A percentile compares a stretch with the other conserved stretches of the same genome.
These are phyloP conservation scores for Colletotrichum kahawae DNA, from an alignment of 2,329 filamentous ascomycete genomes.

Conservation along the genomic window DNA sequence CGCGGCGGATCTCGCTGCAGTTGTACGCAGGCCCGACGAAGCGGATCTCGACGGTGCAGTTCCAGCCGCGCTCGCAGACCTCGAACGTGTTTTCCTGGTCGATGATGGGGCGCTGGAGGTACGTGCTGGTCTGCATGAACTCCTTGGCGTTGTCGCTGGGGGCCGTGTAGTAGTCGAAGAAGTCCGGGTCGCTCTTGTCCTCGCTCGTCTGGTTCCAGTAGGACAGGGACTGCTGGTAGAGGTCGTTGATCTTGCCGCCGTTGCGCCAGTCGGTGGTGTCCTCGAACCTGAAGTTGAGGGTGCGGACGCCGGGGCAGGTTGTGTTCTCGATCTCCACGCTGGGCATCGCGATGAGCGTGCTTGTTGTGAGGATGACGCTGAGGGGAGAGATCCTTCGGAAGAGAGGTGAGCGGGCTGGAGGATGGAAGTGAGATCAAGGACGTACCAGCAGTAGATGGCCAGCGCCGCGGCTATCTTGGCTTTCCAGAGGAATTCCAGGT, in stretches of 20 bases:
- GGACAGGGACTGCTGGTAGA: constrained; percentile 31
- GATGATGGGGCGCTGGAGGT: constrained; percentile 26
- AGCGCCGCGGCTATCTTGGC: constrained; percentile 36
- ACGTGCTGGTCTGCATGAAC: constrained; percentile 30
- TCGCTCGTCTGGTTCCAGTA: constrained; percentile 36
- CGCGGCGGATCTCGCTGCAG: constrained; percentile 28
- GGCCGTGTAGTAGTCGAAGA: constrained; percentile 35
- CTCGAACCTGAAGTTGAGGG: constrained; percentile 37
- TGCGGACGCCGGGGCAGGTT: constrained; percentile 32
- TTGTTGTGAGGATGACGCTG: constrained; percentile 41
- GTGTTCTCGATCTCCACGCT: constrained; percentile 25
- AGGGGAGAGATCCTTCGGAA: constrained; percentile 30
- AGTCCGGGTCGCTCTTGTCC: constrained; percentile 24
- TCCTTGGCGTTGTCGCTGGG: constrained; percentile 26
- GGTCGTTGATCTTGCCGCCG: constrained; percentile 31
- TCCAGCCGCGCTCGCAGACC: constrained; percentile 37
- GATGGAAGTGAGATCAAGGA: accelerated
- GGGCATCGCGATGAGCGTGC: constrained; percentile 32
- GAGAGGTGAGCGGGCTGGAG: background rate
- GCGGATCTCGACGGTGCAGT: constrained; percentile 36
- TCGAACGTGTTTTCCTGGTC: constrained; percentile 30
- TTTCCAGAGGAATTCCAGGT: constrained; percentile 30
- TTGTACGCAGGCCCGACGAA: constrained; percentile 40
- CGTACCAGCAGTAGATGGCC: constrained; percentile 35
- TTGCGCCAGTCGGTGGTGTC: constrained; percentile 35